Percentiles rank a stretch among this genome's conserved stretches.
Evolutionary conservation across 192 early-diverging fungal genomes (phyloP).

Genomic region (Chytriomyces sp.): DNA sequence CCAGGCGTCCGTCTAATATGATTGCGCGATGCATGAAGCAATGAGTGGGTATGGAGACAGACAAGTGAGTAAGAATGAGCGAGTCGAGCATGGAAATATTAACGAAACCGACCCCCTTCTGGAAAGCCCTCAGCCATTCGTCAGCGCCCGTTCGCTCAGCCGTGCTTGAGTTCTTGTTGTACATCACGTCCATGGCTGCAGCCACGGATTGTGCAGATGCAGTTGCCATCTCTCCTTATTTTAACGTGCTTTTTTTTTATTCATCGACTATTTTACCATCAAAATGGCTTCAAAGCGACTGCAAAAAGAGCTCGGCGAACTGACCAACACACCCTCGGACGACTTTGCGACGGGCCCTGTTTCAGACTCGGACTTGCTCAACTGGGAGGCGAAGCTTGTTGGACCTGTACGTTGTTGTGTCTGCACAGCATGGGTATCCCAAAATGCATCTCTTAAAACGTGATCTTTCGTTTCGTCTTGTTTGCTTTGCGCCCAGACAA

Average conservation of each 20-base stretch:
- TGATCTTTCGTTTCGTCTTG: not conserved
- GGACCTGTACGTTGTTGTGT: conserved; percentile 57
- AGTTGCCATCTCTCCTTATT: not conserved
- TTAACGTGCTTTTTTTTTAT: not conserved
- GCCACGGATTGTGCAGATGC: not conserved
- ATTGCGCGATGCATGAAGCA: too few relatives aligned
- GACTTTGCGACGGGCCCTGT: conserved; percentile 61
- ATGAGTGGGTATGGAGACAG: too few relatives aligned
- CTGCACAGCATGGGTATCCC: not conserved
- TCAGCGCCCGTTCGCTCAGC: conserved; percentile 54
- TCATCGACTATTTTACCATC: too few relatives aligned
- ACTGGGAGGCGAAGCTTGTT: conserved; percentile 69
- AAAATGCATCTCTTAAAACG: too few relatives aligned
- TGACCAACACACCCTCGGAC: conserved; percentile 64
- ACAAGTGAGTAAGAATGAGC: too few relatives aligned
- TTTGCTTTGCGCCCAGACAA: conserved; percentile 42
- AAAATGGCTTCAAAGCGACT: not conserved
- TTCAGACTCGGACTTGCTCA: conserved; percentile 67
- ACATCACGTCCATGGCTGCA: conserved; percentile 1
- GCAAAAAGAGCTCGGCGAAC: conserved; percentile 64
- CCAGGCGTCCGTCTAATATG: conserved; percentile 80
- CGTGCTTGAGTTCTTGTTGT: not conserved
- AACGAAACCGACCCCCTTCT: conserved; percentile 74
- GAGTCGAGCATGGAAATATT: too few relatives aligned
- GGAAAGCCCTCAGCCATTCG: conserved; percentile 83